Evolutionary conservation across 805 yeast genomes (phyloP), one percentile per base, ranked within the genome.

Genomic region (Teunomyces kruisii): DNA sequence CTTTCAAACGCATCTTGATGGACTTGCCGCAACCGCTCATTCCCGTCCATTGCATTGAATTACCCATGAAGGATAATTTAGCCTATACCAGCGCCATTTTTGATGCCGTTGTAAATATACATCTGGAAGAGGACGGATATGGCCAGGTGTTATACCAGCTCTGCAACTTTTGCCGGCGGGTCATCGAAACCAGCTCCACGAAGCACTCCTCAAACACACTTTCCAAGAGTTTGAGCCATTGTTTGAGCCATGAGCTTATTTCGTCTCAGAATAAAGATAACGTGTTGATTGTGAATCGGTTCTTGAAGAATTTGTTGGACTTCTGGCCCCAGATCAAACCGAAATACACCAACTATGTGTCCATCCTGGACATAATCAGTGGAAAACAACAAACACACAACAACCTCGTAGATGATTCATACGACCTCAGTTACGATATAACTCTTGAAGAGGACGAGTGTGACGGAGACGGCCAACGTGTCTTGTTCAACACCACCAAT

Each of bases 1-100:
- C 64, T 15, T 70, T 70, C 56, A 76, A 76, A 53, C 59, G 71
- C 40, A 63, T 76, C 52, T 58, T 88, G 29, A 67, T 74, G 45
- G 80, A 75, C 29, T 70, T 83, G 29, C 78, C 84, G 0, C 52
- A 55, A 9, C 81, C 87, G 0, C 65, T 86, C 28, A 63, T 87
- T 15, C 78, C 84, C 2, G 62, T 78, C 3, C 65, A 67, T 13
- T 42, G 57, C n/a, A 74, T 85, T 9, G 55, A 60, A 5, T 59
- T 82, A 44, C 90, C 89, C 4, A 67, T 83, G 13, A 59, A 56
- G 16, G 86, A 80, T 56, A 75, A 72, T 40, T 55, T 65, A 28
- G 67, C 68, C 4, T 78, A 75, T 57, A 76, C 82, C 0, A 48
- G 56, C 6, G 39, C 51, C 0, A 66, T 68, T 0, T 69, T 80